Percentiles rank a stretch among this genome's conserved stretches.
phyloP scores from a whole-genome alignment of 352 stramenopile genomes.

The Globisporangium camurandrum region DNA sequence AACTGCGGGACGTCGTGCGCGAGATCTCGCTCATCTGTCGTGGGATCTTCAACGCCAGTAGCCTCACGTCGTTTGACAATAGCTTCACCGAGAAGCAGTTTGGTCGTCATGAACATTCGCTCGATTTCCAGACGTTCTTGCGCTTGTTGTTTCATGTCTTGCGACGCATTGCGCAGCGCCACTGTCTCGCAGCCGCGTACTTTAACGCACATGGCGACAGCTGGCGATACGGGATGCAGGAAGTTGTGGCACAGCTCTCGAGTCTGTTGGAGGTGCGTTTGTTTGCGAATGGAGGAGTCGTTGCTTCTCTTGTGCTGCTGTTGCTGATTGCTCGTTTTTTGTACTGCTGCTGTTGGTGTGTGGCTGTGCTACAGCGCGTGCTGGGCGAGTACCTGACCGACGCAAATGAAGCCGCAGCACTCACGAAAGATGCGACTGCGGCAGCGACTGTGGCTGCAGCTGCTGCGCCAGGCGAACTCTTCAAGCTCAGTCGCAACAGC shows the following conservation, averaged over 20 bases:
- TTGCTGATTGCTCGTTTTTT: background rate
- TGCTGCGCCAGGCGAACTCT: slow-evolving; percentile 22
- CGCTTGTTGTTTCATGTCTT: slow-evolving; percentile 60
- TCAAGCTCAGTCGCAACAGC: slow-evolving; percentile 60
- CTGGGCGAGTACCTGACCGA: slow-evolving; percentile 68
- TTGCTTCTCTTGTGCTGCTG: slow-evolving; percentile 6
- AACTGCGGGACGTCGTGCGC: slow-evolving; percentile 50
- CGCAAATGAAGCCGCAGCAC: slow-evolving; percentile 9
- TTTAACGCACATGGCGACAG: slow-evolving; percentile 55
- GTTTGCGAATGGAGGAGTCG: background rate
- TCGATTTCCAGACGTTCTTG: slow-evolving; percentile 63
- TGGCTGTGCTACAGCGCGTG: slow-evolving; percentile 28
- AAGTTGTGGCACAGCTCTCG: slow-evolving; percentile 60
- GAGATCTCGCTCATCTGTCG: slow-evolving; percentile 65
- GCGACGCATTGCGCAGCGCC: slow-evolving; percentile 52
- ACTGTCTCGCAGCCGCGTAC: slow-evolving; percentile 52
- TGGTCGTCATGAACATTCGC: slow-evolving; percentile 52
- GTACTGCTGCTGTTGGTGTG: background rate
- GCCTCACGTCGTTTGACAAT: slow-evolving; percentile 71
- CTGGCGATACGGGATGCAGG: slow-evolving; percentile 61
- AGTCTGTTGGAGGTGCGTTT: slow-evolving; percentile 44
- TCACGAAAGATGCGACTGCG: slow-evolving; percentile 19
- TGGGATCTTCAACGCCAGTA: slow-evolving; percentile 65
- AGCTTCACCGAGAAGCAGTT: slow-evolving; percentile 70
- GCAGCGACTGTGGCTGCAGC: slow-evolving; percentile 3